Evolutionary conservation across 2,329 filamentous ascomycete species (phyloP).

Genomic region (Diaporthe sp.): DNA sequence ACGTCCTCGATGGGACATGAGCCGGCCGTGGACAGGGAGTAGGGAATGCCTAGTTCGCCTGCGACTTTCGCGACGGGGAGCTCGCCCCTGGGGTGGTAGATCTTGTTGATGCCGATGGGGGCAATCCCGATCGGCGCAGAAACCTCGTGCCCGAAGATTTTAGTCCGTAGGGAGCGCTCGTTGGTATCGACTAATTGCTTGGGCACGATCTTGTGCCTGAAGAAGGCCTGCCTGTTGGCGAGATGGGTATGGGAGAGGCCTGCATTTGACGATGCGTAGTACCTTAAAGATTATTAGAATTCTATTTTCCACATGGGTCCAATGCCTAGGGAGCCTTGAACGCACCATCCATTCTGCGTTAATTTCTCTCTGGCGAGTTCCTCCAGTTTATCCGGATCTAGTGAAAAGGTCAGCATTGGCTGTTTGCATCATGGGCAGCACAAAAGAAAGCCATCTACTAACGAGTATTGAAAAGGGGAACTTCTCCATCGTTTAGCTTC

Average conservation of each 20-base stretch:
- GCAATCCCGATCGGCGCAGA: slow-evolving; percentile 75
- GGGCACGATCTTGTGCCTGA: slow-evolving; percentile 73
- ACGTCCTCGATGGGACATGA: slow-evolving; percentile 71
- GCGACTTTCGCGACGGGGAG: slow-evolving; percentile 72
- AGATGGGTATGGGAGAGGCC: slow-evolving; percentile 65
- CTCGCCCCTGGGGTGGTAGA: slow-evolving; percentile 72
- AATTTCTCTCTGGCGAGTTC: slow-evolving; percentile 69
- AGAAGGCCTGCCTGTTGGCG: slow-evolving; percentile 76
- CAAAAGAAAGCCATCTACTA: slow-evolving; percentile 1
- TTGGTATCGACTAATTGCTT: slow-evolving; percentile 74
- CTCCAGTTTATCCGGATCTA: slow-evolving; percentile 72
- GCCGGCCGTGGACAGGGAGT: slow-evolving; percentile 72
- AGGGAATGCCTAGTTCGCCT: slow-evolving; percentile 70
- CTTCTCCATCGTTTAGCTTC: slow-evolving; percentile 46
- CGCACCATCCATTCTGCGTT: slow-evolving; percentile 68
- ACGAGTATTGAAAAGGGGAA: slow-evolving; percentile 47
- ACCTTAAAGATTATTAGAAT: slow-evolving; percentile 48
- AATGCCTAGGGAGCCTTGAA: too few relatives aligned
- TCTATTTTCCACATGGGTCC: background rate
- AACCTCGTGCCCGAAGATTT: slow-evolving; percentile 72
- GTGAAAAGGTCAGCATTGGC: background rate
- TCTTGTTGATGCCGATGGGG: slow-evolving; percentile 76
- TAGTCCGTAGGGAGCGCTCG: slow-evolving; percentile 67
- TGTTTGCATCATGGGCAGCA: background rate
- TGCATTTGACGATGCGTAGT: slow-evolving; percentile 70